Evolutionary conservation across 352 stramenopile species (phyloP), one percentile per base, ranked within the genome.

Genomic region (Globisporangium spinosum): DNA sequence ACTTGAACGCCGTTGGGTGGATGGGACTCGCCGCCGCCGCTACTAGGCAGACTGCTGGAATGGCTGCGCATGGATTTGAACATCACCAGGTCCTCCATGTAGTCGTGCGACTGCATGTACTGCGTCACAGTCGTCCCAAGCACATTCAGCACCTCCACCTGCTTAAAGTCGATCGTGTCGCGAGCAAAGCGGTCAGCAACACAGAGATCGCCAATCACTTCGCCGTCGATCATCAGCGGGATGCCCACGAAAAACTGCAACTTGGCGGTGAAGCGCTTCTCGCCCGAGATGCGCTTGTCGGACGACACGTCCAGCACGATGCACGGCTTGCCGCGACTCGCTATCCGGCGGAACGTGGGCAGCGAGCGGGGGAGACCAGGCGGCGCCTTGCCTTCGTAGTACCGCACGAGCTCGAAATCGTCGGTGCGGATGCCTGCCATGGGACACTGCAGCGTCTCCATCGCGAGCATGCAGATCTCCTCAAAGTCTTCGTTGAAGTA

Each of bases 401-500:
- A 95, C 64, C 88, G 82, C 61, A 96, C 89, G 22, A 96, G 79
- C 72, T 96, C 87, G 64, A 96, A 94, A 66, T 95, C 81, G 67
- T 93, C 87, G 0, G 87, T 96, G 58, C 89, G 89, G 58, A 96
- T 95, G 23, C 89, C 89, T 4, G 87, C 89, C 85, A 96, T 94
- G 8, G 89, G 85, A 43, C 89, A 96, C 34, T 89, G 75, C 22
- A 96, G 74, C 58, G 83, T 94, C 70, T 96, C 80, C 89, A 96
- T 96, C 2, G 89, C 89, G 23, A 94, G 72, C 78, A 93, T 82
- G 57, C 89, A 96, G 57, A 96, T 94, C 71, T 96, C 87, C 35
- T 91, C 86, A 69, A 96, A 91, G 62, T 96, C 89, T 49, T 93
- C 87, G 68, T 96, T 96, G 70, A 96, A 92, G 69, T 91, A 96